Conservation (phyloP, 306 rosid species). For the Vigna angularis region DNA sequence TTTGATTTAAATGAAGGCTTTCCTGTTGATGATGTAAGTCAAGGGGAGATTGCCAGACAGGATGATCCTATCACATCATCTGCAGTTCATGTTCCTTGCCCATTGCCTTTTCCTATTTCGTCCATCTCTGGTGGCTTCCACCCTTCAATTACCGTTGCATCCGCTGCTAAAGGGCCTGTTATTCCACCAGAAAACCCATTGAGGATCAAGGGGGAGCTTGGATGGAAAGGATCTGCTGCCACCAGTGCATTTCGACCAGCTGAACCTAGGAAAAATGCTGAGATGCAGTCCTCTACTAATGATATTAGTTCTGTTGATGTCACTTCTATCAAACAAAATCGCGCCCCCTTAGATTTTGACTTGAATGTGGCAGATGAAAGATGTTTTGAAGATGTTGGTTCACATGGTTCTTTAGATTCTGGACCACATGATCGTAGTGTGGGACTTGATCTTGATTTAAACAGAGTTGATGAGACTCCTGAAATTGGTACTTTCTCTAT, state of each 20-base stretch:
- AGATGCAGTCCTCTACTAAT: slow-evolving; percentile 45
- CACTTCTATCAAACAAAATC: slow-evolving; percentile 59
- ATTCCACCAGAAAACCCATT: slow-evolving; percentile 74
- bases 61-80: slow-evolving; percentile 60
- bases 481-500: slow-evolving; percentile 59
- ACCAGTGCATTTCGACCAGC: slow-evolving; percentile 98
- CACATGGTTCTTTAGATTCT: slow-evolving; percentile 54
- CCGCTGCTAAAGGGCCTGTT: slow-evolving; percentile 91
- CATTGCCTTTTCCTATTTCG: slow-evolving; percentile 69
- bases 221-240: slow-evolving; percentile 98
- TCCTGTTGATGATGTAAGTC: slow-evolving; percentile 73
- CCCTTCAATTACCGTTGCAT: slow-evolving; percentile 81
- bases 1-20: slow-evolving; percentile 95
- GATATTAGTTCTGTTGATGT: slow-evolving; percentile 55
- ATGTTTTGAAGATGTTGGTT: slow-evolving; percentile 69
- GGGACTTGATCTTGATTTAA: slow-evolving; percentile 92
- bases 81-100: slow-evolving; percentile 60
- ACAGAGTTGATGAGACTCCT: slow-evolving; percentile 74
- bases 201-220: slow-evolving; percentile 76
- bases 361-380: slow-evolving; percentile 78
- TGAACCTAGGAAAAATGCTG: slow-evolving; percentile 81
- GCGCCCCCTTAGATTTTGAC: slow-evolving; percentile 86
- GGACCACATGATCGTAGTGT: slow-evolving; percentile 65
- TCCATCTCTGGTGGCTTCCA: slow-evolving; percentile 70
- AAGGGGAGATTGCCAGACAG: slow-evolving; percentile 62